Percentiles rank a stretch among this genome's conserved stretches.
These are phyloP conservation scores for Prinsepia uniflora DNA, from an alignment of 306 rosid species.

Conservation along the genomic window DNA sequence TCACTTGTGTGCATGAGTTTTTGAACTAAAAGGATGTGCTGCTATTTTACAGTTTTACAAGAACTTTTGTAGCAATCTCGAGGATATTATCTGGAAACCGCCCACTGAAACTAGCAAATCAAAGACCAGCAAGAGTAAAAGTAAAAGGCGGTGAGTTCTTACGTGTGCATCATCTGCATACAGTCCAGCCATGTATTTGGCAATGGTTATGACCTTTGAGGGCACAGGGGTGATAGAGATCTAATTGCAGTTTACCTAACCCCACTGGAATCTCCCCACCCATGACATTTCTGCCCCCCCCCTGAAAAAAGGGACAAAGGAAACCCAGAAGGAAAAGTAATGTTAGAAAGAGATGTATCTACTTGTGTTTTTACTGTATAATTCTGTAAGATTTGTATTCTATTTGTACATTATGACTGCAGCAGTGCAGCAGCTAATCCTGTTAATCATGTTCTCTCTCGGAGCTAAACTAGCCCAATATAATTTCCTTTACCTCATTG, in stretches of 20 bases:
- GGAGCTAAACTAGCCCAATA: too few species aligned
- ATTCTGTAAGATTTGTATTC: not conserved
- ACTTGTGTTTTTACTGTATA: not conserved
- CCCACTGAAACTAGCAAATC: slow-evolving; percentile 60
- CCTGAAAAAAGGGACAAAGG: not conserved
- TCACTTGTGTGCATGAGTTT: not conserved
- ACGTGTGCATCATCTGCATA: slow-evolving; percentile 5
- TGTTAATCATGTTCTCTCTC: too few species aligned
- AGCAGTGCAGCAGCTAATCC: too few species aligned
- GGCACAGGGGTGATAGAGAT: slow-evolving; percentile 3
- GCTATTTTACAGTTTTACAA: slow-evolving; percentile 63
- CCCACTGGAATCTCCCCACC: not conserved
- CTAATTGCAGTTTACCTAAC: slow-evolving; percentile 1
- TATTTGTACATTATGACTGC: too few species aligned
- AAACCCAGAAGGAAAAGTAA: not conserved
- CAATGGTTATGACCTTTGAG: slow-evolving; percentile 6
- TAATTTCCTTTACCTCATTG: too few species aligned
- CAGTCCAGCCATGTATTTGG: not conserved
- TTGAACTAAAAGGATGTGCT: slow-evolving; percentile 2
- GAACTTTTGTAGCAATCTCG: slow-evolving; percentile 73
- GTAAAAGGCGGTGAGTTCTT: slow-evolving; percentile 48
- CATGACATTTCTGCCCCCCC: not conserved
- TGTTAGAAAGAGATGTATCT: not conserved
- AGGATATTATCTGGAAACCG: slow-evolving; percentile 90
- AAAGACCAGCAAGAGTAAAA: slow-evolving; percentile 48